A percentile compares a stretch with the other conserved stretches of the same genome.
These are phyloP conservation scores for Pleurostoma richardsiae DNA, from an alignment of 2,329 filamentous ascomycete species.

Conservation along the genomic window DNA sequence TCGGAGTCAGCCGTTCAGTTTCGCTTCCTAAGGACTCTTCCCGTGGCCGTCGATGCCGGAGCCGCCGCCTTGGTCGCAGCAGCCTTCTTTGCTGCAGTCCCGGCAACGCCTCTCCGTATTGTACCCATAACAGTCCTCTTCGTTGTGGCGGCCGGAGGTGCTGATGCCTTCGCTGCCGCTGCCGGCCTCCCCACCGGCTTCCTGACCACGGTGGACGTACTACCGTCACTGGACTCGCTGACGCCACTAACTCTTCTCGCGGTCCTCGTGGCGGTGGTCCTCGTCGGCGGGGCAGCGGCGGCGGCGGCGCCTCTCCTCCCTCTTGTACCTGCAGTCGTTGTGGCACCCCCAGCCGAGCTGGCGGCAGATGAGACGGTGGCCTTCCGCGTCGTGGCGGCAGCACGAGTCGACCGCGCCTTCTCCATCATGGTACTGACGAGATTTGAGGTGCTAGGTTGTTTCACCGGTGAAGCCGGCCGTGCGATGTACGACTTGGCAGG, in stretches of 20 bases:
- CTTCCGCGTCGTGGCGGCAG: constrained; percentile 14
- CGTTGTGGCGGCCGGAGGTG: constrained; percentile 26
- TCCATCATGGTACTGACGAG: constrained; percentile 54
- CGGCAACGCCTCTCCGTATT: constrained; percentile 46
- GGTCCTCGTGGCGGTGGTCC: constrained; percentile 40
- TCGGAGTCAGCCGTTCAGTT: constrained; percentile 21
- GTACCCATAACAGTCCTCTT: constrained; percentile 52
- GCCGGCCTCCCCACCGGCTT: constrained; percentile 36
- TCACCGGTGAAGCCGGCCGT: constrained; percentile 58
- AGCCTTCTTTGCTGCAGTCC: constrained; percentile 43
- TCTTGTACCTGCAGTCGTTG: constrained; percentile 23
- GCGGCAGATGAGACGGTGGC: constrained; percentile 25
- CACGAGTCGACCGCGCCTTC: constrained; percentile 52
- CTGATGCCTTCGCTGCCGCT: constrained; percentile 27
- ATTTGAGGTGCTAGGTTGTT: constrained; percentile 39
- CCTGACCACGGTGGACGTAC: constrained; percentile 59
- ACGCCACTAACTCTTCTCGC: constrained; percentile 50
- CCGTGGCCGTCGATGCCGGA: constrained; percentile 30
- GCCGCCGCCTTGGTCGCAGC: constrained; percentile 33
- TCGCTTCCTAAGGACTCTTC: constrained; percentile 52
- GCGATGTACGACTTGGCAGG: constrained; percentile 53
- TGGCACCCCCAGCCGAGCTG: constrained; percentile 27
- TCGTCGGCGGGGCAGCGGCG: constrained; percentile 27
- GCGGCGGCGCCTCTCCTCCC: constrained; percentile 26
- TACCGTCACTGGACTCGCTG: constrained; percentile 60